Percentiles rank a stretch among this genome's conserved stretches.
Evolutionary conservation across 345 rosid species (phyloP).

Genomic region (Lepidium aucheri): DNA sequence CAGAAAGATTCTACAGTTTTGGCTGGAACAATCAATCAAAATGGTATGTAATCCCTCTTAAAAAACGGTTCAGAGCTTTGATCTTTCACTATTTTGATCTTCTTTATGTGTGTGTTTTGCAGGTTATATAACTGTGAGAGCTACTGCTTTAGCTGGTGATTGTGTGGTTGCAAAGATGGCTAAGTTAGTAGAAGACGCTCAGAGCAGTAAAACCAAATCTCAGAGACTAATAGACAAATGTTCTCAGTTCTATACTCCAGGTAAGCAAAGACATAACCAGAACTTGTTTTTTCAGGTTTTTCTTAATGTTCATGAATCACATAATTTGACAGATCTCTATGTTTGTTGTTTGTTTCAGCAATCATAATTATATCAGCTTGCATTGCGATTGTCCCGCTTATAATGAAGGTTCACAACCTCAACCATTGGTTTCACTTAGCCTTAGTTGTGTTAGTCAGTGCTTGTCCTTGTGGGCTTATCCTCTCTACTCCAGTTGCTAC

Average conservation of each 20-base stretch:
- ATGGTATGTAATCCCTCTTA: slow-evolving; percentile 31
- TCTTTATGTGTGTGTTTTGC: background rate
- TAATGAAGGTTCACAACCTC: slow-evolving; percentile 33
- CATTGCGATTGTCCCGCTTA: slow-evolving; percentile 50
- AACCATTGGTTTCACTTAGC: slow-evolving; percentile 68
- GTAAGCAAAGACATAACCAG: slow-evolving; percentile 25
- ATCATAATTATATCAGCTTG: slow-evolving; percentile 46
- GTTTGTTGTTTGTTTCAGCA: slow-evolving; percentile 37
- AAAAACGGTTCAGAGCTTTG: background rate
- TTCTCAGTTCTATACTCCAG: slow-evolving; percentile 75
- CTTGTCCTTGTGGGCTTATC: slow-evolving; percentile 91
- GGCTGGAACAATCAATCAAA: slow-evolving; percentile 90
- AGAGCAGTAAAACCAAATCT: slow-evolving; percentile 62
- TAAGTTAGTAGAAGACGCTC: slow-evolving; percentile 95
- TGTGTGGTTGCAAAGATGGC: slow-evolving; percentile 87
- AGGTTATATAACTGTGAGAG: slow-evolving; percentile 71
- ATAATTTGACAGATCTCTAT: background rate
- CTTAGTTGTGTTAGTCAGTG: slow-evolving; percentile 78
- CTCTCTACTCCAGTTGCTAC: slow-evolving; percentile 94
- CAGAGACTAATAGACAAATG: slow-evolving; percentile 72
- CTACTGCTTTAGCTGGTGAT: slow-evolving; percentile 76
- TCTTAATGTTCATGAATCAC: background rate
- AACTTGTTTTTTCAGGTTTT: background rate
- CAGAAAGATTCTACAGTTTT: slow-evolving; percentile 60
- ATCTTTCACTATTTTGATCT: background rate